phyloP scores from a whole-genome alignment of 2,329 filamentous ascomycete species.

The Alternaria gaisen region DNA sequence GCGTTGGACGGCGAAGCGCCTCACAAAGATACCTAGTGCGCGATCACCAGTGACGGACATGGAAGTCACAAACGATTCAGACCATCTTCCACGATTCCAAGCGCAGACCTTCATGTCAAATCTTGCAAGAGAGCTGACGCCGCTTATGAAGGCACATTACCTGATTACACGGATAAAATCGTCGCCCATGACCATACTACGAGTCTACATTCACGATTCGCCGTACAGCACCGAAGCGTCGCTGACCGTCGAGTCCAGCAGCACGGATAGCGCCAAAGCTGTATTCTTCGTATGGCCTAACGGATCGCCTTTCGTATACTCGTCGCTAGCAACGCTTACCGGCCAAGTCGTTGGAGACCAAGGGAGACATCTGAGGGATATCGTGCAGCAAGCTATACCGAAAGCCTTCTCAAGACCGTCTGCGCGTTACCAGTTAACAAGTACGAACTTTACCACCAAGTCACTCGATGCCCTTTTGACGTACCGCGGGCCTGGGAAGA shows the following conservation, averaged over 20 bases:
- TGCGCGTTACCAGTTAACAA: slow-evolving; percentile 73
- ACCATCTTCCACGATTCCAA: slow-evolving; percentile 73
- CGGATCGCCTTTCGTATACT: slow-evolving; percentile 78
- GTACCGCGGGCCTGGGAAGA: slow-evolving; percentile 73
- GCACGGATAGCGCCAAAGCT: slow-evolving; percentile 70
- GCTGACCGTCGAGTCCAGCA: slow-evolving; percentile 41
- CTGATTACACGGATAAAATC: slow-evolving; percentile 76
- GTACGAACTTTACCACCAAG: slow-evolving; percentile 73
- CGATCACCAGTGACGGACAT: slow-evolving; percentile 39
- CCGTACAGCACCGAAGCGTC: slow-evolving; percentile 71
- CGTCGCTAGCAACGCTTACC: slow-evolving; percentile 58
- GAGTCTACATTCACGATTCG: slow-evolving; percentile 81
- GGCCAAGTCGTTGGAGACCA: slow-evolving; percentile 48
- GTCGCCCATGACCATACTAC: slow-evolving; percentile 76
- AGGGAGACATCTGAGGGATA: slow-evolving; percentile 68
- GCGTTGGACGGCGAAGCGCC: slow-evolving; percentile 64
- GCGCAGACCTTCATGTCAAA: slow-evolving; percentile 80
- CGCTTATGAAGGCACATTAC: slow-evolving; percentile 85
- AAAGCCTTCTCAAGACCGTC: slow-evolving; percentile 81
- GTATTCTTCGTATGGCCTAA: slow-evolving; percentile 86
- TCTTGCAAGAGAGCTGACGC: slow-evolving; percentile 76
- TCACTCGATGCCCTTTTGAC: slow-evolving; percentile 75
- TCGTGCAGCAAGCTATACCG: slow-evolving; percentile 81
- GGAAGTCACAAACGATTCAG: slow-evolving; percentile 52
- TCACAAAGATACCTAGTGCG: slow-evolving; percentile 48